phyloP scores from a whole-genome alignment of 2,329 filamentous ascomycete species.

The Teratosphaeria pseudoeucalypti region DNA sequence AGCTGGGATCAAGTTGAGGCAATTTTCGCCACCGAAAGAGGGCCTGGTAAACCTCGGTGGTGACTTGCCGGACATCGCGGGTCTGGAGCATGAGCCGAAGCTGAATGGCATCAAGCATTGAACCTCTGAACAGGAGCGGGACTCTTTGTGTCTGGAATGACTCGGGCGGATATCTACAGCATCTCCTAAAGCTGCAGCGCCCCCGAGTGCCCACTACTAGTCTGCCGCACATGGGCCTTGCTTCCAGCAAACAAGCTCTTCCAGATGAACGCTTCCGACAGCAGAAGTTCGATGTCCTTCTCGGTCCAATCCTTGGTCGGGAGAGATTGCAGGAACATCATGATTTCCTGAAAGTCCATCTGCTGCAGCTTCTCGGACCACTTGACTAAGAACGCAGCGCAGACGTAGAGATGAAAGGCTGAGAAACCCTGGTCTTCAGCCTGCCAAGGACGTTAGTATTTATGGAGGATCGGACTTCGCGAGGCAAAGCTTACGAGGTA shows the following conservation, averaged over 20 bases:
- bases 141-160: background rate
- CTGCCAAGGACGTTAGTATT: constrained; percentile 37
- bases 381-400: constrained; percentile 93
- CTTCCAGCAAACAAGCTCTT: constrained; percentile 94
- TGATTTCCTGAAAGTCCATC: constrained; percentile 97
- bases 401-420: constrained; percentile 96
- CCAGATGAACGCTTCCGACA: constrained; percentile 98
- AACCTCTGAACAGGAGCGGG: background rate
- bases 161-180: background rate
- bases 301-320: constrained; percentile 93
- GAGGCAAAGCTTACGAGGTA: constrained; percentile 61
- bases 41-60: constrained; percentile 23
- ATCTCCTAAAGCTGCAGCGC: constrained; percentile 10
- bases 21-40: constrained; percentile 58
- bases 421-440: constrained; percentile 98
- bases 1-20: constrained; percentile 73
- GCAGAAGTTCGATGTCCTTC: constrained; percentile 89
- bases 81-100: background rate
- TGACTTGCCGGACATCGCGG: background rate
- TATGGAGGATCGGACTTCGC: background rate
- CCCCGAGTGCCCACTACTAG: constrained; percentile 7
- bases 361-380: constrained; percentile 92
- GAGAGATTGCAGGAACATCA: constrained; percentile 97
- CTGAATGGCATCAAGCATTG: background rate
- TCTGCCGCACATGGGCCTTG: constrained; percentile 61